Conservation (phyloP, 2,329 filamentous ascomycete genomes). For the Sporothrix curviconia region DNA sequence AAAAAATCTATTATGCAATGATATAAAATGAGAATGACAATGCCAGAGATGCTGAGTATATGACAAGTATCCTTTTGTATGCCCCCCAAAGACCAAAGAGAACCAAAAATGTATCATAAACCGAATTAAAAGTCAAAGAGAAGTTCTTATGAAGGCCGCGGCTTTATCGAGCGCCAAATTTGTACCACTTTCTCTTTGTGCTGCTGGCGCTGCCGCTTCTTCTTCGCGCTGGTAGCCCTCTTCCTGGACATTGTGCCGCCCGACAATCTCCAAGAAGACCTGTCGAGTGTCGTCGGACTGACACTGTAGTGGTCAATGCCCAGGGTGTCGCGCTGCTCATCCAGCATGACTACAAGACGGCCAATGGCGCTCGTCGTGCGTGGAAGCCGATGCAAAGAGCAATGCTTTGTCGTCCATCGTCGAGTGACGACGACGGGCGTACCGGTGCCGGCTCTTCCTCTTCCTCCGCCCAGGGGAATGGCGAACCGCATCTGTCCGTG, state of each 20-base stretch:
- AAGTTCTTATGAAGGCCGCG: too few species aligned
- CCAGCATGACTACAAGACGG: constrained; percentile 63
- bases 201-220: constrained; percentile 21
- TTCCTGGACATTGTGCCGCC: constrained; percentile 70
- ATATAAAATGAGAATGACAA: neutral
- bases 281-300: constrained; percentile 79
- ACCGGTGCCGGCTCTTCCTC: constrained; percentile 14
- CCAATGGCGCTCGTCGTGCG: constrained; percentile 51
- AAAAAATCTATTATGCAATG: neutral
- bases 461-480: constrained; percentile 47
- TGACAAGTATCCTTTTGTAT: too few species aligned
- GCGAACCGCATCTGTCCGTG: constrained; percentile 86
- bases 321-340: constrained; percentile 60
- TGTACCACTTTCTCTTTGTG: constrained; percentile 17
- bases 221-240: constrained; percentile 48
- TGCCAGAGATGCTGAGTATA: neutral
- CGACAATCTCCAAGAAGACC: constrained; percentile 81
- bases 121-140: neutral
- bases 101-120: neutral
- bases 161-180: neutral
- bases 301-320: constrained; percentile 83
- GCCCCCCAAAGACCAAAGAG: too few species aligned
- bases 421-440: too few species aligned
- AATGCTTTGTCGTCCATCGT: neutral
- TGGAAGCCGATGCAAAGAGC: neutral